phyloP scores from a whole-genome alignment of 225 moss, liverwort and hornwort species.

The Pseudisothecium myosuroides region DNA sequence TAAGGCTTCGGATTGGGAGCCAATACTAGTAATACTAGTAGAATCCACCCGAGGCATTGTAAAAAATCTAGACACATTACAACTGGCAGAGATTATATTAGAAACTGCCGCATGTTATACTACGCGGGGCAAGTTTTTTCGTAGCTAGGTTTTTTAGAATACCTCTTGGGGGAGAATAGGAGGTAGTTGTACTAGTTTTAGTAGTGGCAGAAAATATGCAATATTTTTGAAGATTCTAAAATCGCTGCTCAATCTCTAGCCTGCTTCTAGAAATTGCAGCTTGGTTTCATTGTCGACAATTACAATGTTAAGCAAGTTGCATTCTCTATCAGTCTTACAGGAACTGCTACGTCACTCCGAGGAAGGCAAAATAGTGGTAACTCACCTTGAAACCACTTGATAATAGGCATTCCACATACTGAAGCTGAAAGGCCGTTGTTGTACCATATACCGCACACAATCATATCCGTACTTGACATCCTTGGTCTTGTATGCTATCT shows the following conservation, averaged over 20 bases:
- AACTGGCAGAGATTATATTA: neutral
- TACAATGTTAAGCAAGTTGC: neutral
- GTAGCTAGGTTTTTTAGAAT: neutral
- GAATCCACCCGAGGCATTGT: neutral
- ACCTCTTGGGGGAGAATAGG: neutral
- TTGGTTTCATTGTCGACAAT: neutral
- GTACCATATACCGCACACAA: constrained; percentile 88
- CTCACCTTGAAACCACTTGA: constrained; percentile 81
- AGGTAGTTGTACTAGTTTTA: neutral
- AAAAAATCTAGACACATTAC: neutral
- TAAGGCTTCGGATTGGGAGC: neutral
- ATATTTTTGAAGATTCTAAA: neutral
- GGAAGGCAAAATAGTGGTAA: neutral
- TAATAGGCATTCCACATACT: constrained; percentile 97
- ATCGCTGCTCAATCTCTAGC: neutral
- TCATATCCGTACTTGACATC: constrained; percentile 89
- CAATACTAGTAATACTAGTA: neutral
- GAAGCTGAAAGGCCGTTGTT: constrained; percentile 82
- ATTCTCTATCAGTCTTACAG: neutral
- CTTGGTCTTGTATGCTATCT: constrained; percentile 86
- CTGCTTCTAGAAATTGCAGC: neutral
- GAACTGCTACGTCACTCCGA: neutral
- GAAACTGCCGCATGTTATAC: neutral
- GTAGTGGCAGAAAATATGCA: neutral
- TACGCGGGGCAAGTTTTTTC: neutral